These are phyloP conservation scores for Pontederia crassipes DNA, from an alignment of 176 grass and related monocot species.

Conservation along the genomic window DNA sequence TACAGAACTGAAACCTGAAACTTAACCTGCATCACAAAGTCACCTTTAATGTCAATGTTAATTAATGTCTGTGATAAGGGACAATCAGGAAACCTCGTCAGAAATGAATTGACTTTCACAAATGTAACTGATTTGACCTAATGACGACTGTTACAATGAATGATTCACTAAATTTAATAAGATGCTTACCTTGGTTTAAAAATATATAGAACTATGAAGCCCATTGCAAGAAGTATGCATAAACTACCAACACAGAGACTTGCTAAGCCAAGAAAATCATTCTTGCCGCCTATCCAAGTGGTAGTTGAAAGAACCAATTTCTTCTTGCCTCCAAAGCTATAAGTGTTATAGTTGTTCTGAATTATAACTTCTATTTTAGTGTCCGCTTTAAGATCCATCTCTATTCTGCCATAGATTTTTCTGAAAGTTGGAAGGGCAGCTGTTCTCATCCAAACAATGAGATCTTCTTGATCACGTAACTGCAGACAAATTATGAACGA, in stretches of 20 bases:
- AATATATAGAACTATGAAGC: constrained; percentile 59
- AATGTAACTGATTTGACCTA: neutral
- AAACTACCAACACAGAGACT: constrained; percentile 60
- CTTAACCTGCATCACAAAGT: no score
- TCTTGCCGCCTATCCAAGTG: constrained; percentile 89
- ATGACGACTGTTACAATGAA: neutral
- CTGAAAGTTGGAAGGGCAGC: constrained; percentile 89
- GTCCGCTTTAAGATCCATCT: constrained; percentile 53
- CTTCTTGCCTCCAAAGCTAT: constrained; percentile 85
- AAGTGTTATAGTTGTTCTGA: constrained; percentile 95
- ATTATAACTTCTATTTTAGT: constrained; percentile 57
- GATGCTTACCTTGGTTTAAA: constrained; percentile 61
- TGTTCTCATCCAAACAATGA: constrained; percentile 98
- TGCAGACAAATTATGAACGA: constrained; percentile 8
- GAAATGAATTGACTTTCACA: neutral
- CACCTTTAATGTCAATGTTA: neutral
- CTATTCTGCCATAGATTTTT: constrained; percentile 90
- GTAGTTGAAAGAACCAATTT: constrained; percentile 75
- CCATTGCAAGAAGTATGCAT: constrained; percentile 61
- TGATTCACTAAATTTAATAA: neutral
- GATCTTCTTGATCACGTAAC: constrained; percentile 94
- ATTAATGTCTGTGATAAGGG: no score
- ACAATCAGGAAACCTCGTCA: no score
- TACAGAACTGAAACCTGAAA: no score
- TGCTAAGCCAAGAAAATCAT: constrained; percentile 72